Evolutionary conservation across 1,139 yeast genomes (phyloP).

Genomic region (Pichia sp.): DNA sequence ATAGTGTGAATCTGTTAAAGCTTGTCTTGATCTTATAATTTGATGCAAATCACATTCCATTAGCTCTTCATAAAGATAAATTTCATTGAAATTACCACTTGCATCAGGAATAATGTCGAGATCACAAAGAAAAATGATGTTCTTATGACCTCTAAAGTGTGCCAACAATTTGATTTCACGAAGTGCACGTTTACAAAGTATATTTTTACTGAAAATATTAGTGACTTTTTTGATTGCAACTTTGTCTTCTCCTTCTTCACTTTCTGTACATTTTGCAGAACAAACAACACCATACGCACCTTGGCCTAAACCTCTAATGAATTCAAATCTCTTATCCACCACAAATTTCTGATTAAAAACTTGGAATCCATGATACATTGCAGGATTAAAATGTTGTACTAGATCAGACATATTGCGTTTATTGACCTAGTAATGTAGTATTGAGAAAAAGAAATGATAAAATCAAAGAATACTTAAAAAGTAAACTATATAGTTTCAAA

Average conservation of each 20-base stretch:
- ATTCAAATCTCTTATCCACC: conserved; percentile 75
- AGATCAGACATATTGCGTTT: conserved; percentile 36
- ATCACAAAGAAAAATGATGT: conserved; percentile 89
- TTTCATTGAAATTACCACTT: conserved; percentile 73
- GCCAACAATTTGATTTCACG: conserved; percentile 82
- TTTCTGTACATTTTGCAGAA: conserved; percentile 73
- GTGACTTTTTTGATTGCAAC: conserved; percentile 96
- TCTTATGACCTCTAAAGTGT: conserved; percentile 83
- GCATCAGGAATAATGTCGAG: conserved; percentile 78
- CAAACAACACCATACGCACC: conserved; percentile 98
- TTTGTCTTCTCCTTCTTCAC: conserved; percentile 64
- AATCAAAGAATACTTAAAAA: too few species aligned
- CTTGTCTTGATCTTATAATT: conserved; percentile 88
- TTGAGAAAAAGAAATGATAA: neutral
- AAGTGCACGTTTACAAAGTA: conserved; percentile 81
- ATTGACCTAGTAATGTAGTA: neutral
- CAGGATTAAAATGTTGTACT: conserved; percentile 52
- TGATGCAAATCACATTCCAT: conserved; percentile 99
- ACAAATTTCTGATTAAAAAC: conserved; percentile 88
- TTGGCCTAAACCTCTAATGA: conserved; percentile 88
- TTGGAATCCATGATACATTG: conserved; percentile 31
- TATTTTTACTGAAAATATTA: conserved; percentile 81
- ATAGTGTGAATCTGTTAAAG: conserved; percentile 89
- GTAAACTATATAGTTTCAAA: neutral
- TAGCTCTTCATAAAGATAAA: conserved; percentile 85